phyloP scores from a whole-genome alignment of 345 rosid genomes.

The Mercurialis annua region DNA sequence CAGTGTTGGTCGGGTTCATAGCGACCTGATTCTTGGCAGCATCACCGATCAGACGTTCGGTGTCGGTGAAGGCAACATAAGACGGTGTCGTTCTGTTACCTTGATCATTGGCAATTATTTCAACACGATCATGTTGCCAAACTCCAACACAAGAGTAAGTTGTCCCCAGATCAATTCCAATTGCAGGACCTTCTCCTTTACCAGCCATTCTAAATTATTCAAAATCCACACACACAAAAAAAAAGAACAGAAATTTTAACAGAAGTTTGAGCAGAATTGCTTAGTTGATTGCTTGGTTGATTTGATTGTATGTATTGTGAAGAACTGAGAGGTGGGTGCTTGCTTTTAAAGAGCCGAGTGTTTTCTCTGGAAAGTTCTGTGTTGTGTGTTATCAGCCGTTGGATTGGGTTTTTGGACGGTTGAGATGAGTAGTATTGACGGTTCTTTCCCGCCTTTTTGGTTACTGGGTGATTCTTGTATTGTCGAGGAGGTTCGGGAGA shows the following conservation, averaged over 20 bases:
- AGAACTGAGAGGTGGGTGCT: no score
- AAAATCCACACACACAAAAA: neutral
- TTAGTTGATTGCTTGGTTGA: rapidly evolving
- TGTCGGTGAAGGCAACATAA: conserved; percentile 38
- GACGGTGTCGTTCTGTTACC: conserved; percentile 44
- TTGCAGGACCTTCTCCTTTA: conserved; percentile 38
- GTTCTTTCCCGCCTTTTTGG: conserved; percentile 8
- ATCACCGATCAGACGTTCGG: conserved; percentile 40
- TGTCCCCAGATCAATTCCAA: conserved; percentile 34
- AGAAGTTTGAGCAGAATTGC: neutral
- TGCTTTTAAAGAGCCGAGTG: neutral
- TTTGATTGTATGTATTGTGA: no score
- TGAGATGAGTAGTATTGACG: neutral
- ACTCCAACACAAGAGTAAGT: conserved; percentile 40
- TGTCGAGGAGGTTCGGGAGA: conserved; percentile 21
- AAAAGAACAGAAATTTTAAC: neutral
- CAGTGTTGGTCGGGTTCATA: conserved; percentile 39
- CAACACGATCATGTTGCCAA: conserved; percentile 44
- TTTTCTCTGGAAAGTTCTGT: conserved; percentile 19
- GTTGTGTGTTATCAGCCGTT: conserved; percentile 2
- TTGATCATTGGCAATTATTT: conserved; percentile 41
- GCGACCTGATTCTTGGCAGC: conserved; percentile 47
- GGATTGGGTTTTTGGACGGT: conserved; percentile 5
- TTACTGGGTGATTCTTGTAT: neutral
- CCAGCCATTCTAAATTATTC: conserved; percentile 21